A percentile compares a stretch with the other conserved stretches of the same genome.
phyloP scores from a whole-genome alignment of 179 eudicot species.

The Amaranthus tricolor region DNA sequence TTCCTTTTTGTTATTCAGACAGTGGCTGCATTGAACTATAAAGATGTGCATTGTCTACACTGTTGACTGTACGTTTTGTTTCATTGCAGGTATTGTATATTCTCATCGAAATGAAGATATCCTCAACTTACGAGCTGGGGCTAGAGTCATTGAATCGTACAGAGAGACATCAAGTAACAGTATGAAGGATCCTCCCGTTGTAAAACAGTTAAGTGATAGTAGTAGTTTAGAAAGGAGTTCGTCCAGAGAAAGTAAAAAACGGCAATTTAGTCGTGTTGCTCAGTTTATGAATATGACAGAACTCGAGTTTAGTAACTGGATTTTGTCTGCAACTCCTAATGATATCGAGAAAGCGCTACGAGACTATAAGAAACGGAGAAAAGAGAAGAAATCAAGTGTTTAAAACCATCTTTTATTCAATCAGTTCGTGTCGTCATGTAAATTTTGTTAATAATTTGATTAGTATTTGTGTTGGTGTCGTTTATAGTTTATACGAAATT shows the following conservation, averaged over 20 bases:
- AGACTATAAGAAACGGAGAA: slow-evolving; percentile 56
- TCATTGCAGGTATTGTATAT: slow-evolving; percentile 66
- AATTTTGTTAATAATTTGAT: slow-evolving; percentile 1
- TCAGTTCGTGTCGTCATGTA: neutral
- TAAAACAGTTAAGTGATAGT: slow-evolving; percentile 21
- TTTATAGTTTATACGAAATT: too few relatives aligned
- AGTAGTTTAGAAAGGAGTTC: slow-evolving; percentile 23
- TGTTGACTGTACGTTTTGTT: neutral
- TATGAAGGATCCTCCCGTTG: slow-evolving; percentile 19
- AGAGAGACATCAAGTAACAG: slow-evolving; percentile 13
- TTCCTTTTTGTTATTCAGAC: neutral
- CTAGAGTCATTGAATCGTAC: slow-evolving; percentile 18
- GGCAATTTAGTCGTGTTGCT: slow-evolving; percentile 56
- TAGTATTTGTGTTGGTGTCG: too few relatives aligned
- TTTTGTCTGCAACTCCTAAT: slow-evolving; percentile 52
- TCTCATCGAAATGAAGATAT: slow-evolving; percentile 86
- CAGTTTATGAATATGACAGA: slow-evolving; percentile 57
- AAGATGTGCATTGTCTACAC: neutral
- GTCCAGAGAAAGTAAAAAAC: slow-evolving; percentile 45
- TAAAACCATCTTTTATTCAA: neutral
- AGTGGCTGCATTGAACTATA: neutral
- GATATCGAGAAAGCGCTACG: slow-evolving; percentile 52
- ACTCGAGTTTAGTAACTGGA: slow-evolving; percentile 69
- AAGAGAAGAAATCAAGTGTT: slow-evolving; percentile 19
- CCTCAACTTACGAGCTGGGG: slow-evolving; percentile 49